Evolutionary conservation across 345 rosid species (phyloP).

Genomic region (Citrus unshiu): DNA sequence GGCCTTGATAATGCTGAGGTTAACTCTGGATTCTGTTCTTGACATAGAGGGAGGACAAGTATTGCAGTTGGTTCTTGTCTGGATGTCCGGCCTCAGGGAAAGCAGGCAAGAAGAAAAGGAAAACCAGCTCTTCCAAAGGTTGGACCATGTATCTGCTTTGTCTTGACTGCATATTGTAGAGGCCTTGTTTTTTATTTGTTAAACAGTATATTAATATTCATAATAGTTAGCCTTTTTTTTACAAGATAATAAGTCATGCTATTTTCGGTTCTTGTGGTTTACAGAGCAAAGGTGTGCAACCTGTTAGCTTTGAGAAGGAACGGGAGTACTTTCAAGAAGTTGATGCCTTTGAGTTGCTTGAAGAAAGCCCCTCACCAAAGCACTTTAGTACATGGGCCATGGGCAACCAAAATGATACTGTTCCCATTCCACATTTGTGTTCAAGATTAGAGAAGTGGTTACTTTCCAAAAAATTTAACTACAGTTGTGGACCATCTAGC

Average conservation of each 20-base stretch:
- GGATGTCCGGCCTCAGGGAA: slow-evolving; percentile 39
- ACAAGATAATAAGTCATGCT: not conserved
- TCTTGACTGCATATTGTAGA: not conserved
- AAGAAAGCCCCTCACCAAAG: slow-evolving; percentile 99
- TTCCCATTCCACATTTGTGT: slow-evolving; percentile 47
- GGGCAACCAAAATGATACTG: slow-evolving; percentile 39
- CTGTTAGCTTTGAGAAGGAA: slow-evolving; percentile 65
- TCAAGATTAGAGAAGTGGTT: slow-evolving; percentile 80
- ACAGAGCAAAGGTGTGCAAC: slow-evolving; percentile 53
- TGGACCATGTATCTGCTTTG: not conserved
- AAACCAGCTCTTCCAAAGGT: slow-evolving; percentile 77
- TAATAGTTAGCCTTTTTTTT: not conserved
- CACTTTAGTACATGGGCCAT: slow-evolving; percentile 56
- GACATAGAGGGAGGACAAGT: slow-evolving; percentile 78
- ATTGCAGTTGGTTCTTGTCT: slow-evolving; percentile 63
- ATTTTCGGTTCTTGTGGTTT: slow-evolving; percentile 8
- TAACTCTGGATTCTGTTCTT: slow-evolving; percentile 19
- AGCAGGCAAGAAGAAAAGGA: slow-evolving; percentile 54
- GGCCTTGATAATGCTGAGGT: not conserved
- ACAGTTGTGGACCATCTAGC: slow-evolving; percentile 55
- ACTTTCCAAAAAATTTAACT: slow-evolving; percentile 52
- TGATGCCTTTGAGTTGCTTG: slow-evolving; percentile 87
- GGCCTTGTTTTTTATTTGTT: too few species aligned
- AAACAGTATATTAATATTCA: not conserved
- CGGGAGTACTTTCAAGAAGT: slow-evolving; percentile 72